These are phyloP conservation scores for Knufia petricola DNA, from an alignment of 2,329 filamentous ascomycete species.

Conservation along the genomic window DNA sequence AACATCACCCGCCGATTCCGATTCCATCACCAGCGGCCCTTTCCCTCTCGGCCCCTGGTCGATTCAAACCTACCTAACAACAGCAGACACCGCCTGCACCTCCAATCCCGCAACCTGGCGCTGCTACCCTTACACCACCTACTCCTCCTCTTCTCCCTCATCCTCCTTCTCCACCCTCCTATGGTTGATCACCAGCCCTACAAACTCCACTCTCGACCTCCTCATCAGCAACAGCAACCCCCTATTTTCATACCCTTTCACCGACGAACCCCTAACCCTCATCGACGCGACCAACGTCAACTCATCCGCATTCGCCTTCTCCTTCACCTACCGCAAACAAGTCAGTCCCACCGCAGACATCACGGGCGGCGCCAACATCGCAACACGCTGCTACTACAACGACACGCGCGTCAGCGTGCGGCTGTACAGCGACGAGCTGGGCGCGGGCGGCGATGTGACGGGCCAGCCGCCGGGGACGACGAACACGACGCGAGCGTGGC, in stretches of 20 bases:
- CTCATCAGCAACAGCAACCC: slow-evolving; percentile 48
- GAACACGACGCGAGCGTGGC: slow-evolving; percentile 38
- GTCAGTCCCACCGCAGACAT: slow-evolving; percentile 42
- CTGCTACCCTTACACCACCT: slow-evolving; percentile 50
- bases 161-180: slow-evolving; percentile 46
- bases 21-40: background rate
- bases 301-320: slow-evolving; percentile 51
- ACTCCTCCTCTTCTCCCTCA: slow-evolving; percentile 30
- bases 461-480: slow-evolving; percentile 27
- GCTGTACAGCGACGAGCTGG: slow-evolving; percentile 48
- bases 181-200: slow-evolving; percentile 47
- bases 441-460: slow-evolving; percentile 23
- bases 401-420: slow-evolving; percentile 47
- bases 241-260: slow-evolving; percentile 48
- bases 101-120: slow-evolving; percentile 50
- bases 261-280: slow-evolving; percentile 42
- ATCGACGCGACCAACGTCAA: slow-evolving; percentile 38
- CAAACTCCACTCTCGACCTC: slow-evolving; percentile 28
- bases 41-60: slow-evolving; percentile 57
- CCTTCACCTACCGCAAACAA: slow-evolving; percentile 43
- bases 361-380: slow-evolving; percentile 35
- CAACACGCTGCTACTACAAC: slow-evolving; percentile 50
- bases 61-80: slow-evolving; percentile 49
- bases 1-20: background rate
- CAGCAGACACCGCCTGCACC: slow-evolving; percentile 47